Evolutionary conservation across 805 yeast species (phyloP).

Genomic region (Yarrowia sp.): DNA sequence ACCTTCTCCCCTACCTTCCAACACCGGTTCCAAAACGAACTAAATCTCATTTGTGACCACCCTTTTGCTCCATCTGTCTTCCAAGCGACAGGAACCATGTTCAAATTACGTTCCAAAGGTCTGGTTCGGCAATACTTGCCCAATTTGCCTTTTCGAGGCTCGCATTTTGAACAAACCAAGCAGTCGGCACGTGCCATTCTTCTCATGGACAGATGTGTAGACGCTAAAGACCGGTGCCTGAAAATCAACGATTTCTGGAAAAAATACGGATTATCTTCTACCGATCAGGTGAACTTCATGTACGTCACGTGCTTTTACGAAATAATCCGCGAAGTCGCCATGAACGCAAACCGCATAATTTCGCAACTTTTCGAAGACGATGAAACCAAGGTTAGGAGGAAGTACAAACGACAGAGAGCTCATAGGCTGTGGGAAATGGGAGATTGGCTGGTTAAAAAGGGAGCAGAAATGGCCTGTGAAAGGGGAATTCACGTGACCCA

Average conservation of each 20-base stretch:
- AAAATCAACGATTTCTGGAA: slow-evolving; percentile 22
- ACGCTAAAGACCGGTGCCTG: slow-evolving; percentile 19
- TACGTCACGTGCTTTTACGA: slow-evolving; percentile 28
- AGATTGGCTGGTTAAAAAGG: slow-evolving; percentile 27
- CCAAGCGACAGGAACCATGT: slow-evolving; percentile 31
- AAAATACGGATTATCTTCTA: neutral
- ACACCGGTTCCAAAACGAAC: slow-evolving; percentile 24
- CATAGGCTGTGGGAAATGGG: slow-evolving; percentile 35
- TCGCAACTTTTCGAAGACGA: slow-evolving; percentile 22
- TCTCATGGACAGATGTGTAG: slow-evolving; percentile 21
- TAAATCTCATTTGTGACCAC: neutral
- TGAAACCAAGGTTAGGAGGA: slow-evolving; percentile 13
- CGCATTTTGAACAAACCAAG: slow-evolving; percentile 34
- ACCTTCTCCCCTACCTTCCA: neutral
- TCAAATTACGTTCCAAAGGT: slow-evolving; percentile 19
- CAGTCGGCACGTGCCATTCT: slow-evolving; percentile 27
- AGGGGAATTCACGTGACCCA: slow-evolving; percentile 15
- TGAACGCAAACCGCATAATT: slow-evolving; percentile 17
- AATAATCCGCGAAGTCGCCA: slow-evolving; percentile 27
- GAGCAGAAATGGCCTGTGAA: neutral
- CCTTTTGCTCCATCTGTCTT: slow-evolving; percentile 30
- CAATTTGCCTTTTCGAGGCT: slow-evolving; percentile 8
- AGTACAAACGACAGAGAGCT: slow-evolving; percentile 8
- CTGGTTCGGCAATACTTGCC: slow-evolving; percentile 14
- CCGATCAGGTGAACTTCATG: slow-evolving; percentile 25